phyloP scores from a whole-genome alignment of 176 grass and related monocot species.

The Triticum urartu region DNA sequence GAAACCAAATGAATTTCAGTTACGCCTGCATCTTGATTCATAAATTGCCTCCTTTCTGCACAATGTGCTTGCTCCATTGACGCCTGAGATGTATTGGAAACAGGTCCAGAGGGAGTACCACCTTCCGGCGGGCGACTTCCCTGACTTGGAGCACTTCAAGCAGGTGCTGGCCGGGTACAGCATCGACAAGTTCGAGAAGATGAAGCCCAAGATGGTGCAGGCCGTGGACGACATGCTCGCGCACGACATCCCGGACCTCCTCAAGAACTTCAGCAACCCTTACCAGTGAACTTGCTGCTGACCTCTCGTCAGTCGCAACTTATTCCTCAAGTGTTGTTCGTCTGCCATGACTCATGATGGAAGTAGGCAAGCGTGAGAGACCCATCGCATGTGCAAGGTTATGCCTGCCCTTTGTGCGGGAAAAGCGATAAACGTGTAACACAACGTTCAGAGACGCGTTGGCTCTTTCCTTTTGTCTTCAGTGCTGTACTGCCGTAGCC shows the following conservation, averaged over 20 bases:
- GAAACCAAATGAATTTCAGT: neutral
- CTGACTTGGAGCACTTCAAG: conserved; percentile 81
- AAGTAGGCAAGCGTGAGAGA: neutral
- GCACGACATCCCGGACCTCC: conserved; percentile 77
- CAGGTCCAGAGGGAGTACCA: conserved; percentile 87
- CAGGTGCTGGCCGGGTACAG: conserved; percentile 72
- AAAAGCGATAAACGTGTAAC: neutral
- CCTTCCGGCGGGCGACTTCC: conserved; percentile 84
- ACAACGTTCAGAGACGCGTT: neutral
- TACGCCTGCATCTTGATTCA: neutral
- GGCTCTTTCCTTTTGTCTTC: neutral
- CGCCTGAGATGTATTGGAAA: neutral
- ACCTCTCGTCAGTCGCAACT: conserved; percentile 23
- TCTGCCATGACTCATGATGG: neutral
- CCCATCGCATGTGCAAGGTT: neutral
- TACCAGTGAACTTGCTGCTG: conserved; percentile 50
- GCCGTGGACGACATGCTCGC: conserved; percentile 87
- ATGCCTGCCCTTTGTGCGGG: neutral
- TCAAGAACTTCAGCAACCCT: conserved; percentile 85
- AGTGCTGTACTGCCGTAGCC: neutral
- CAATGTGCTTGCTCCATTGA: neutral
- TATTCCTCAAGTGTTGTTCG: neutral
- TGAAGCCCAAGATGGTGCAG: conserved; percentile 92
- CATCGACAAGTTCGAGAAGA: conserved; percentile 96
- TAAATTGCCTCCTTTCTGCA: neutral